Percentiles rank a stretch among this genome's conserved stretches.
Conservation (phyloP, 306 rosid species). For the Dicorynia guianensis region DNA sequence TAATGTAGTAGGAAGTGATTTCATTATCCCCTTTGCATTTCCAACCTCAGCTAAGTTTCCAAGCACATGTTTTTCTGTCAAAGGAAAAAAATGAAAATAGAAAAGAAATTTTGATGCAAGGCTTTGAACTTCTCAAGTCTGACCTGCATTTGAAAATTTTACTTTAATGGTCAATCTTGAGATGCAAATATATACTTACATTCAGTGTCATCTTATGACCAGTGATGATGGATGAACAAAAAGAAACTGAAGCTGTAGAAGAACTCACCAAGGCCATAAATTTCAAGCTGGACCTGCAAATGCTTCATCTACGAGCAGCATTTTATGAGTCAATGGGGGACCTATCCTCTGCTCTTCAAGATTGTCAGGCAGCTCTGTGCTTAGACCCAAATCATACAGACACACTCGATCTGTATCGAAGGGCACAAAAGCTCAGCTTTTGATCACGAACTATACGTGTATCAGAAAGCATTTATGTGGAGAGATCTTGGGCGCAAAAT, state of each 20-base stretch:
- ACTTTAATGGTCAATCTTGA: not conserved
- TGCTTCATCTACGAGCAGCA: constrained; percentile 91
- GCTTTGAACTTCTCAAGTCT: not conserved
- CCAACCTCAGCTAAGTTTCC: not conserved
- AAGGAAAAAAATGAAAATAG: not conserved
- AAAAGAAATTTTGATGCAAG: constrained; percentile 16
- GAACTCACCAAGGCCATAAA: constrained; percentile 77
- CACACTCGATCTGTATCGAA: constrained; percentile 67
- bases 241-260: constrained; percentile 76
- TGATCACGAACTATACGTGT: constrained; percentile 4
- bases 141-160: not conserved
- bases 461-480: constrained; percentile 10
- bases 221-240: constrained; percentile 94
- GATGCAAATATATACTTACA: constrained; percentile 35
- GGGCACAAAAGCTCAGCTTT: constrained; percentile 49
- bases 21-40: not conserved
- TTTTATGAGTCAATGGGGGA: constrained; percentile 77
- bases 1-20: not conserved
- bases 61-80: not conserved
- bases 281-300: constrained; percentile 82
- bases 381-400: constrained; percentile 76
- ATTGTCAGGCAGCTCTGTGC: constrained; percentile 84
- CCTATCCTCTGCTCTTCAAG: constrained; percentile 58
- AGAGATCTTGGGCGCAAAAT: constrained; percentile 17
- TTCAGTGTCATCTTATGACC: constrained; percentile 38